Conservation (phyloP, 257 asterid species). For the Phtheirospermum japonicum region DNA sequence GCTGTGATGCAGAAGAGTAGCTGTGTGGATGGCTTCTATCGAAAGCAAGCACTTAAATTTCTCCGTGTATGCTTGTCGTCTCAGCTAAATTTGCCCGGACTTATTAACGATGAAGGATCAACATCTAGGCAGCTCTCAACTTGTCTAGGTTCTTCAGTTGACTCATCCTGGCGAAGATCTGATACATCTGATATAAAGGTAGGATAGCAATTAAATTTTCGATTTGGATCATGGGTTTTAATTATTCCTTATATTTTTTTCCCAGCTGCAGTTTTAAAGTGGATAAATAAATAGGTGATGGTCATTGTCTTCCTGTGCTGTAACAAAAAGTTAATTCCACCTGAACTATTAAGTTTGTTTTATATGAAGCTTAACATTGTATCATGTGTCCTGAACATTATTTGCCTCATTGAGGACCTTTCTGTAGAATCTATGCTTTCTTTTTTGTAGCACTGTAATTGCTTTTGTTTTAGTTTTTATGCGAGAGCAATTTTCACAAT, state of each 20-base stretch:
- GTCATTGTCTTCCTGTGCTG: conserved; percentile 13
- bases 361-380: conserved; percentile 17
- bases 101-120: conserved; percentile 68
- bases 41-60: conserved; percentile 89
- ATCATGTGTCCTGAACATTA: not conserved
- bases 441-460: not conserved
- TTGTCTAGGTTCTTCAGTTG: conserved; percentile 75
- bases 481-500: conserved; percentile 15
- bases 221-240: conserved; percentile 8
- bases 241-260: not conserved
- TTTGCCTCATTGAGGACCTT: conserved; percentile 2
- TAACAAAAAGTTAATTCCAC: conserved; percentile 3
- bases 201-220: conserved; percentile 23
- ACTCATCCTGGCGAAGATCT: conserved; percentile 84
- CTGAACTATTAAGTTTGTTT: conserved; percentile 19
- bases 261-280: not conserved
- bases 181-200: conserved; percentile 93
- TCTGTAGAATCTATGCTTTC: not conserved
- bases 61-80: conserved; percentile 94
- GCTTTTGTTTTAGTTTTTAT: conserved; percentile 9
- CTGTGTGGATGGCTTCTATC: conserved; percentile 67
- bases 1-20: conserved; percentile 84
- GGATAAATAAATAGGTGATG: conserved; percentile 7
- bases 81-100: conserved; percentile 96
- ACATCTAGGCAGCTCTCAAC: conserved; percentile 65